Evolutionary conservation across 2,329 filamentous ascomycete species (phyloP).

Genomic region (Aureobasidium musti): DNA sequence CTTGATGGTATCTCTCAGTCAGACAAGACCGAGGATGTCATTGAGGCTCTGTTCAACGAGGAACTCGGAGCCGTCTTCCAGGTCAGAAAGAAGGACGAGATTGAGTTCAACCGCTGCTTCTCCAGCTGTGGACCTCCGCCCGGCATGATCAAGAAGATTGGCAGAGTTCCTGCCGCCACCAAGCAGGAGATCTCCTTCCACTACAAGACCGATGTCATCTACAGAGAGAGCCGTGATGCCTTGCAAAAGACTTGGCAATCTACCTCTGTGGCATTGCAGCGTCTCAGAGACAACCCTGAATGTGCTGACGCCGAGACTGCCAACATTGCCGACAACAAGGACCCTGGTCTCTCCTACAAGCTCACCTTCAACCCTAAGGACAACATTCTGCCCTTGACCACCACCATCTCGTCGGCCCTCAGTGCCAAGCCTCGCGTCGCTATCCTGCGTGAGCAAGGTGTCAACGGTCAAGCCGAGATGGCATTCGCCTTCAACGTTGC

Average conservation of each 20-base stretch:
- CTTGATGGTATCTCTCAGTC: conserved; percentile 72
- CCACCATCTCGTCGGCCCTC: conserved; percentile 63
- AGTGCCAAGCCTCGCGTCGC: conserved; percentile 73
- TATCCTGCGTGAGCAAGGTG: conserved; percentile 91
- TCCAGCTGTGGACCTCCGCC: conserved; percentile 83
- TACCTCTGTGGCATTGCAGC: conserved; percentile 90
- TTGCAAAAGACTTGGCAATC: conserved; percentile 87
- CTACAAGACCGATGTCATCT: conserved; percentile 67
- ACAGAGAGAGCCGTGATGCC: conserved; percentile 67
- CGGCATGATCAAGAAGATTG: conserved; percentile 81
- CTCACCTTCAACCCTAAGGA: conserved; percentile 79
- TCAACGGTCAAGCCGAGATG: conserved; percentile 97
- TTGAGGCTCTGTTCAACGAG: conserved; percentile 89
- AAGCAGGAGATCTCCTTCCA: conserved; percentile 79
- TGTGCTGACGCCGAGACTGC: conserved; percentile 84
- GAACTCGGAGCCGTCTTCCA: conserved; percentile 97
- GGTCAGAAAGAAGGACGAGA: conserved; percentile 80
- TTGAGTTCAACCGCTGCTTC: conserved; percentile 84
- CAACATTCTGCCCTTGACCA: conserved; percentile 68
- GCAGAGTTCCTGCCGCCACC: conserved; percentile 66
- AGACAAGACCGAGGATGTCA: conserved; percentile 57
- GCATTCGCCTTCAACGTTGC: conserved; percentile 91
- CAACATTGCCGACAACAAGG: conserved; percentile 69
- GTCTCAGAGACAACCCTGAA: conserved; percentile 79
- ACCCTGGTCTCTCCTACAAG: conserved; percentile 83